Base-by-base conservation (phyloP, 2,329 filamentous ascomycete species). In the Tolypocladium inflatum region DNA sequence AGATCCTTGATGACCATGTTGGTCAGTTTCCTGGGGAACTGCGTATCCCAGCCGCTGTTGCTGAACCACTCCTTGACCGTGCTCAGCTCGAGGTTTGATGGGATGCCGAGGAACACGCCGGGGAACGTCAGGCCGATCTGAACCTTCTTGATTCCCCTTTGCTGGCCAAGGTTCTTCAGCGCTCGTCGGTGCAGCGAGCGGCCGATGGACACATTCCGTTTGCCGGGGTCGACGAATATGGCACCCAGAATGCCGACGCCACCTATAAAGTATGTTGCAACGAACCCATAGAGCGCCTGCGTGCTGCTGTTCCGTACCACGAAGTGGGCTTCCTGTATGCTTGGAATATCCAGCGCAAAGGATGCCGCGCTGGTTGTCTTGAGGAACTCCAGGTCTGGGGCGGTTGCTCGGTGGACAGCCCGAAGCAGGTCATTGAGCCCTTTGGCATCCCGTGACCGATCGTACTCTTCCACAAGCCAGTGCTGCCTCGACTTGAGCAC, bases 261-360 rank as follows among this genome's bases (percentile, higher is more conserved):
- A 45, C 84, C 84, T 67, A 89, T 85, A 69, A 84, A 91, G 69
- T 96, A 97, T 0, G 91, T 96, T 0, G 91, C 88, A 67, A 89
- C 93, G 71, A 97, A 97, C 2, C 92, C 92, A 67, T 96, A 97
- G 0, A 97, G 75, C 0, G 90, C 90, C 62, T 91, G 88, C 0
- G 92, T 97, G 70, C 89, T 96, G 74, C 90, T 95, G 70, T 97
- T 97, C 23, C 92, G 84, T 38, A 97, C 92, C 10, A 97, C 91
- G 67, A 93, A 96, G 70, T 97, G 92, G 0, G 86, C 78, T 71
- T 96, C 91, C 58, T 89, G 84, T 35, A 96, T 81, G 52, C 86
- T 82, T 1, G 83, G 77, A 64, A 86, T 85, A 62, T 80, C 83
- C 2, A 96, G 76, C 58, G 91, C 82, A 69, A 97, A 96, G 0